Conservation (phyloP, 306 rosid genomes). For the Quercus glauca region DNA sequence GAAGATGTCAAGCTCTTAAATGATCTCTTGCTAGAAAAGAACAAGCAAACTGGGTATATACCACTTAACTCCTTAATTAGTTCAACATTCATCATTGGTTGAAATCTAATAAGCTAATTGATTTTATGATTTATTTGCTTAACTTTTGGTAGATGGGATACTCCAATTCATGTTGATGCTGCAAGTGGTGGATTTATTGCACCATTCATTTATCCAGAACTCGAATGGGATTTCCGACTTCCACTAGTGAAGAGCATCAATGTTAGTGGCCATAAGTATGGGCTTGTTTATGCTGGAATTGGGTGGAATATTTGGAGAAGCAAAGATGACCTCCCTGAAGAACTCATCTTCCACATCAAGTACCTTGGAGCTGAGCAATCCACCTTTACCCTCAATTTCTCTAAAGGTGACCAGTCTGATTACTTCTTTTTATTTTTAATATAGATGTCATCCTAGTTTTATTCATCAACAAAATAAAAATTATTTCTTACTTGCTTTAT, state of each 20-base stretch:
- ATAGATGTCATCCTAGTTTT: too few relatives aligned
- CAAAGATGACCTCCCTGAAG: conserved; percentile 61
- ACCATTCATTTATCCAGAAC: conserved; percentile 71
- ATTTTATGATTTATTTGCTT: not conserved
- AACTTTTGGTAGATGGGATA: conserved; percentile 52
- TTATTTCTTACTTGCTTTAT: too few relatives aligned
- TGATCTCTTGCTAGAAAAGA: conserved; percentile 51
- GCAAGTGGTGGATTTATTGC: conserved; percentile 87
- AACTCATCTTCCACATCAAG: conserved; percentile 51
- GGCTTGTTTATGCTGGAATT: conserved; percentile 81
- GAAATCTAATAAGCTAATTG: not conserved
- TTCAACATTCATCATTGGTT: not conserved
- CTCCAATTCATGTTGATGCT: conserved; percentile 80
- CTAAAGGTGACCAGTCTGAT: conserved; percentile 12
- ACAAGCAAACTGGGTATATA: conserved; percentile 53
- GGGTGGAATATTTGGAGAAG: conserved; percentile 74
- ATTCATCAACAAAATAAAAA: too few relatives aligned
- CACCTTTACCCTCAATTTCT: conserved; percentile 40
- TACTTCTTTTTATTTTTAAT: too few relatives aligned
- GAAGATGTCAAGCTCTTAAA: conserved; percentile 78
- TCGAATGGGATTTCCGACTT: conserved; percentile 84
- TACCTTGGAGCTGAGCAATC: conserved; percentile 43
- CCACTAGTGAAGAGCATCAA: conserved; percentile 81
- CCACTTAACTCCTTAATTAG: not conserved
- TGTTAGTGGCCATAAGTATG: conserved; percentile 85